Evolutionary conservation across 208 protist species (phyloP), one percentile per base, ranked within the genome.

Genomic region (Trypanosoma boissoni): DNA sequence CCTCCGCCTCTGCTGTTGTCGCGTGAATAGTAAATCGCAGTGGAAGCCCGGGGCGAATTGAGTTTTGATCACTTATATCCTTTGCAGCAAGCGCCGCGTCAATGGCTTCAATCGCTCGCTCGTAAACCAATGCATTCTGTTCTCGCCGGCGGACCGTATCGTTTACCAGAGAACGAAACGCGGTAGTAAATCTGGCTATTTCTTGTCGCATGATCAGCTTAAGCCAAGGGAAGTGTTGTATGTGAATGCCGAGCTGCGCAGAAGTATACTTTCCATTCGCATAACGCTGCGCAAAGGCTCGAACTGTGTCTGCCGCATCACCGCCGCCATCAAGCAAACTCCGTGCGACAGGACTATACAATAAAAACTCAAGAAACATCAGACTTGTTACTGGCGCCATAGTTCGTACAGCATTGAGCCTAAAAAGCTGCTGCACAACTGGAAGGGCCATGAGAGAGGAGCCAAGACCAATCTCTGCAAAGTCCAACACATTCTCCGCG

Each of bases 381-480:
- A 3, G n/a, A 20, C 72, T 71, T 1, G 58, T 74, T 18, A 94
- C 82, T 2, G 78, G 82, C 1, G 75, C 70, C 8, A 91, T 49
- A 29, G 48, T 23, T n/a, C 64, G 48, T 37, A 51, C 58, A 36
- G 14, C 23, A 8, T 60, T 37, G 14, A 84, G 56, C 24, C 84
- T 72, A 59, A 94, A 95, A 32, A 76, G 77, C 41, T 86, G 69
- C 69, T 91, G 88, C 1, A 84, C 83, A 5, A 89, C 52, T 0
- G 84, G 85, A 31, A 91, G 48, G n/a, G 55, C 60, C 24, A 74
- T 64, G 14, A 95, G 58, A 1, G 68, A 66, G 14, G 29, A 28
- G 20, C 85, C 88, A 28, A 92, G 49, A 32, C 85, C 83, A 18
- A 95, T 70, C 27, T 86, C 77, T 0, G 48, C 55, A 63, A 82